phyloP scores from a whole-genome alignment of 345 rosid genomes.

The Cardiospermum halicacabum region DNA sequence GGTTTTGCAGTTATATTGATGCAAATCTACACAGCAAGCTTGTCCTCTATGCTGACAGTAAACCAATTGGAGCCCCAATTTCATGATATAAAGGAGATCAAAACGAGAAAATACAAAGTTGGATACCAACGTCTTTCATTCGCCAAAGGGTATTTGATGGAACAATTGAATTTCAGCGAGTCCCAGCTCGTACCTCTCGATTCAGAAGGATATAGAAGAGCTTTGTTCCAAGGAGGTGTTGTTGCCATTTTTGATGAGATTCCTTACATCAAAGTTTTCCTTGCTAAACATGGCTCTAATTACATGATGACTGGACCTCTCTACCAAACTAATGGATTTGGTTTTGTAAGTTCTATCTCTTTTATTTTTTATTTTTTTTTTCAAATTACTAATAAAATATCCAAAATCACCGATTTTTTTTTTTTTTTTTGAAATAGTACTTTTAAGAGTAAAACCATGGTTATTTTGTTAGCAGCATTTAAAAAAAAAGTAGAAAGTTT shows the following conservation, averaged over 20 bases:
- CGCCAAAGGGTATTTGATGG: neutral
- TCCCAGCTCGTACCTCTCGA: neutral
- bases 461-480: no score
- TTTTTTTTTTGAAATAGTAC: no score
- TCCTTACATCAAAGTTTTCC: conserved; percentile 15
- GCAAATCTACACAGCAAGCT: conserved; percentile 27
- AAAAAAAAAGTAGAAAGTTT: no score
- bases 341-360: conserved; percentile 19
- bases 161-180: neutral
- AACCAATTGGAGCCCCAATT: conserved; percentile 17
- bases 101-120: neutral
- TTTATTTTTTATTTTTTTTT: no score
- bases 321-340: conserved; percentile 19
- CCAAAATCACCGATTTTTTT: no score
- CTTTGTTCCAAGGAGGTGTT: conserved; percentile 14
- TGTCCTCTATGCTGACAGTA: conserved; percentile 17
- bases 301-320: conserved; percentile 10
- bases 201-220: neutral
- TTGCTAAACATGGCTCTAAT: neutral
- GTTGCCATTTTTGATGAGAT: conserved; percentile 17
- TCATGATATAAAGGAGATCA: neutral
- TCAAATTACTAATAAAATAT: no score
- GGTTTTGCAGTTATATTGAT: conserved; percentile 21
- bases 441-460: no score
- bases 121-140: conserved; percentile 15